phyloP scores from a whole-genome alignment of 768 basidiomycete species.

The Hysterangium stoloniferum region DNA sequence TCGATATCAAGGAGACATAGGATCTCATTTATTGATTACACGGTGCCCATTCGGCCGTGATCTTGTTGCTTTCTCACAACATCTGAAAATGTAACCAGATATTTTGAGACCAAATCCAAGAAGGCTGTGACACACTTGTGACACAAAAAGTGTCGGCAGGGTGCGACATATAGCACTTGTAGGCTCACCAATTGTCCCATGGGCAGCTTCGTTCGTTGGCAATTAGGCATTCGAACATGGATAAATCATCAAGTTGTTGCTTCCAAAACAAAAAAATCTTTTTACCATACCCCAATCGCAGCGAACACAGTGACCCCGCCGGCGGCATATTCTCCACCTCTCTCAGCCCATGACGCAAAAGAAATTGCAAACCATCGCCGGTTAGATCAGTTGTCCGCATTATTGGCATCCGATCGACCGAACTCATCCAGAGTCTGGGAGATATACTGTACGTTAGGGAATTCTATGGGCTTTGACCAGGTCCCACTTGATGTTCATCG shows the following conservation, averaged over 20 bases:
- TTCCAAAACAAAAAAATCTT: background rate
- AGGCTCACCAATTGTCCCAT: background rate
- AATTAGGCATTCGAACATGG: background rate
- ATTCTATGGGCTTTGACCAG: slow-evolving; percentile 35
- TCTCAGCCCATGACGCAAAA: background rate
- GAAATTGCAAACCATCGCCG: slow-evolving; percentile 14
- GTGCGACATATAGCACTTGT: background rate
- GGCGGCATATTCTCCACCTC: background rate
- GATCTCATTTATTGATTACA: too few species aligned
- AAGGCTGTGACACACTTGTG: background rate
- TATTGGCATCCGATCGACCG: slow-evolving; percentile 26
- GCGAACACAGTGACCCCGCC: background rate
- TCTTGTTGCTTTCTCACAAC: too few species aligned
- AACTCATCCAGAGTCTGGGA: slow-evolving; percentile 54
- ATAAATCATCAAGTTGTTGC: background rate
- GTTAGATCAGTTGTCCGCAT: slow-evolving; percentile 21
- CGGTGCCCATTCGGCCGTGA: too few species aligned
- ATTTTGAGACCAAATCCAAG: too few species aligned
- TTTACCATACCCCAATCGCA: background rate
- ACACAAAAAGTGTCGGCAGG: background rate
- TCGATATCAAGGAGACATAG: too few species aligned
- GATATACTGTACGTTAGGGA: slow-evolving; percentile 51
- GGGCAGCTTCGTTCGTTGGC: background rate
- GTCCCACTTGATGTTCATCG: slow-evolving; percentile 64
- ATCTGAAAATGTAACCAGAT: too few species aligned